Percentiles rank a stretch among this genome's conserved stretches.
These are phyloP conservation scores for Apiotrichum mycotoxinovorans DNA, from an alignment of 1,284 basidiomycete genomes.

Conservation along the genomic window DNA sequence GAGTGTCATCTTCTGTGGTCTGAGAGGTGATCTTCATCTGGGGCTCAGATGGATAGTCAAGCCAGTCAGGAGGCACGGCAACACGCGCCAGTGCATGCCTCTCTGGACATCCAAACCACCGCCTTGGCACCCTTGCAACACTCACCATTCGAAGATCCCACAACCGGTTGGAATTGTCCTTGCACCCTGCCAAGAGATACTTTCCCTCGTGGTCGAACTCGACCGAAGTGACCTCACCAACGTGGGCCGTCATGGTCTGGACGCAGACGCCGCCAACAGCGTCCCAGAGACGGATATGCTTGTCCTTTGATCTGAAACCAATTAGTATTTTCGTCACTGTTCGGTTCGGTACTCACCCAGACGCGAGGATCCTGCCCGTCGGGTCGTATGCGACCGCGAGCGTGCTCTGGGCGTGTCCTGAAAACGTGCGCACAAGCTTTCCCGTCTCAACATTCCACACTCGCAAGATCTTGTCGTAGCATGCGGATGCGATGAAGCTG, in stretches of 20 bases:
- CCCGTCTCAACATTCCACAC: conserved; percentile 52
- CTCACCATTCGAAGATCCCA: conserved; percentile 50
- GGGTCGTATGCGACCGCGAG: conserved; percentile 51
- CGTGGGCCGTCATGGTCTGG: conserved; percentile 50
- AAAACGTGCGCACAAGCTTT: conserved; percentile 52
- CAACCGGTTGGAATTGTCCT: conserved; percentile 53
- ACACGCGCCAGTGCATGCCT: too few relatives aligned
- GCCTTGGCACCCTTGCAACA: too few relatives aligned
- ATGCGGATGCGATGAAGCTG: conserved; percentile 49
- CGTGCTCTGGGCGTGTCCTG: conserved; percentile 52
- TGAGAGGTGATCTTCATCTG: background rate
- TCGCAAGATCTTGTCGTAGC: conserved; percentile 54
- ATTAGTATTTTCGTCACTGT: background rate
- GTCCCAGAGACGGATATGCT: conserved; percentile 54
- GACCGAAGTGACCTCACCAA: conserved; percentile 54
- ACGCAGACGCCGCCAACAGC: conserved; percentile 52
- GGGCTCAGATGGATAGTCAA: too few relatives aligned
- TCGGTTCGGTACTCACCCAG: conserved; percentile 35
- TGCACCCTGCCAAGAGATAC: conserved; percentile 52
- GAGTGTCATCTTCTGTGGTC: too few relatives aligned
- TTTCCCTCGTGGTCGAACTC: conserved; percentile 51
- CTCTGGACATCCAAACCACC: too few relatives aligned
- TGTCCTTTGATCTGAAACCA: conserved; percentile 48
- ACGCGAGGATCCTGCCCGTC: conserved; percentile 51
- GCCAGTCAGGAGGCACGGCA: too few relatives aligned